Evolutionary conservation across 2,329 filamentous ascomycete species (phyloP).

Genomic region (Colletotrichum ledebouriae): DNA sequence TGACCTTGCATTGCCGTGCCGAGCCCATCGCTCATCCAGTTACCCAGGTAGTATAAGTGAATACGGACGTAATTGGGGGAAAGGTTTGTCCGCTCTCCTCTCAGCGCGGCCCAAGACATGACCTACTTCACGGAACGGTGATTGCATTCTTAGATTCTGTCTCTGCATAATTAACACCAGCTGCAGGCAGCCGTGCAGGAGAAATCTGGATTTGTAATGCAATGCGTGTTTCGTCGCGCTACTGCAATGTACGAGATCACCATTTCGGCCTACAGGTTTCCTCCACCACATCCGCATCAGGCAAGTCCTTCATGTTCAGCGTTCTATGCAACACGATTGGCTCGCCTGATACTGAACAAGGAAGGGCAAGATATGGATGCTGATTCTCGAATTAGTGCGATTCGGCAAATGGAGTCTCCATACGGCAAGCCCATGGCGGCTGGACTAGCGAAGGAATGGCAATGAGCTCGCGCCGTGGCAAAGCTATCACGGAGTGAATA

Average conservation of each 20-base stretch:
- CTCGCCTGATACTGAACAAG: background rate
- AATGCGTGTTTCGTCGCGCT: too few species aligned
- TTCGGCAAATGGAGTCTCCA: too few species aligned
- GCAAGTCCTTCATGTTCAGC: background rate
- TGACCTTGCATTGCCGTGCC: constrained; percentile 17
- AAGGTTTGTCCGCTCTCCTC: background rate
- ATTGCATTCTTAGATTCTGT: background rate
- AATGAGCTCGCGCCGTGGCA: too few species aligned
- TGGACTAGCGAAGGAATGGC: too few species aligned
- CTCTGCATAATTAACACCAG: background rate
- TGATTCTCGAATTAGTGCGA: background rate
- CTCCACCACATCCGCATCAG: background rate
- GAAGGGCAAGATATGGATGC: background rate
- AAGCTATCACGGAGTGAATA: too few species aligned
- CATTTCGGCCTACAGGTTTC: constrained; percentile 10
- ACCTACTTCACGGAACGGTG: background rate
- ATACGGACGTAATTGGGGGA: constrained; percentile 1
- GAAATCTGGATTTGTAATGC: background rate
- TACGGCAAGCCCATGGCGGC: too few species aligned
- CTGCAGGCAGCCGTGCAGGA: too few species aligned
- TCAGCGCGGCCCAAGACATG: constrained; percentile 4
- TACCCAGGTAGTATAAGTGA: background rate
- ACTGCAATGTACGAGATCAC: constrained; percentile 5
- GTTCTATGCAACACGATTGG: background rate
- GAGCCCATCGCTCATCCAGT: background rate